Conservation (phyloP, 768 basidiomycete genomes). For the Clitopilus hobsonii region DNA sequence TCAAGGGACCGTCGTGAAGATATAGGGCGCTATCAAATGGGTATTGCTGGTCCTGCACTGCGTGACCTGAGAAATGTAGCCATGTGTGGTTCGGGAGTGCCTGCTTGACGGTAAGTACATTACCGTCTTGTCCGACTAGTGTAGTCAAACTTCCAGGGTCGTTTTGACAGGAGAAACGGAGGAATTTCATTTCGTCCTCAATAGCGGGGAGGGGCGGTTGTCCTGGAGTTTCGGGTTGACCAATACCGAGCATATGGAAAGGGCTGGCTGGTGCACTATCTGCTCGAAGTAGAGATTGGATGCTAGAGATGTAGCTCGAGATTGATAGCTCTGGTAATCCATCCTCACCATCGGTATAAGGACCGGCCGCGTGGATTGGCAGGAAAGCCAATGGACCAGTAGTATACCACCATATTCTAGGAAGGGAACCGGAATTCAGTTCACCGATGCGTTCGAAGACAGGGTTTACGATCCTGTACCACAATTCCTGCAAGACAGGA, state of each 20-base stretch:
- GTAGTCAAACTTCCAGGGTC: conserved; percentile 1
- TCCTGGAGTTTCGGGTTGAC: conserved; percentile 10
- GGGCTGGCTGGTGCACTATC: background rate
- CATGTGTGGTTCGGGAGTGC: conserved; percentile 7
- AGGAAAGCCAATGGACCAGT: conserved; percentile 18
- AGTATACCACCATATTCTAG: conserved; percentile 12
- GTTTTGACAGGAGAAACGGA: background rate
- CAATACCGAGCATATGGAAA: conserved; percentile 8
- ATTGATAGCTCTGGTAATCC: conserved; percentile 4
- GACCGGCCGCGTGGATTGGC: conserved; percentile 16
- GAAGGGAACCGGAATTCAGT: background rate
- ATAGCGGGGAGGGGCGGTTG: conserved; percentile 9
- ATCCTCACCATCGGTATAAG: conserved; percentile 5
- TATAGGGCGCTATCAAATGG: conserved; percentile 21
- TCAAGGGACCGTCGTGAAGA: conserved; percentile 16
- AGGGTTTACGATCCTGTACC: conserved; percentile 16
- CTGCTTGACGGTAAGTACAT: conserved; percentile 10
- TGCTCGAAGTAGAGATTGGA: conserved; percentile 7
- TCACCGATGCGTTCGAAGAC: conserved; percentile 13
- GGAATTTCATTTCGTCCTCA: conserved; percentile 9
- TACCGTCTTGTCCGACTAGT: conserved; percentile 6
- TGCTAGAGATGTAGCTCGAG: conserved; percentile 20
- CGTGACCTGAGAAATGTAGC: conserved; percentile 34
- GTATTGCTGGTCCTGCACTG: conserved; percentile 17
- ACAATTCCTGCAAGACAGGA: conserved; percentile 13